phyloP scores from a whole-genome alignment of 2,329 filamentous ascomycete genomes.

The Claviceps purpurea region DNA sequence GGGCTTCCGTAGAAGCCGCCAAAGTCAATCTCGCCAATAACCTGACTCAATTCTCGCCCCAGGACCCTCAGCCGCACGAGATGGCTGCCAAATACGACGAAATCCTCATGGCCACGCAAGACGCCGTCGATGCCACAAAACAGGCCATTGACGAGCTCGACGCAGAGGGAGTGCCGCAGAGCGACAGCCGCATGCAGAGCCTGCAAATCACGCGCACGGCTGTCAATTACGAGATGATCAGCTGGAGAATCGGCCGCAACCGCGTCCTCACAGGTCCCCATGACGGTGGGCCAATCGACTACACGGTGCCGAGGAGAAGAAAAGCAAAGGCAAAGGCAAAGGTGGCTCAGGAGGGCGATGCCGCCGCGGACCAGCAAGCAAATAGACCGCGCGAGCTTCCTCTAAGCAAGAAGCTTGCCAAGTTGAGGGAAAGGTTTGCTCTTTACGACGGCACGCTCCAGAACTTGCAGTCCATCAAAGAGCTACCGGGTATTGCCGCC shows the following conservation, averaged over 20 bases:
- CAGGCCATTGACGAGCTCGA: slow-evolving; percentile 82
- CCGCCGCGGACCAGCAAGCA: slow-evolving; percentile 20
- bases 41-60: slow-evolving; percentile 24
- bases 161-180: slow-evolving; percentile 69
- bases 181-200: slow-evolving; percentile 79
- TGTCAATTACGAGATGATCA: slow-evolving; percentile 86
- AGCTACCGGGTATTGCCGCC: slow-evolving; percentile 78
- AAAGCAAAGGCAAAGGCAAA: slow-evolving; percentile 24
- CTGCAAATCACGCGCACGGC: slow-evolving; percentile 85
- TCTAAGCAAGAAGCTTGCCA: slow-evolving; percentile 60
- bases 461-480: slow-evolving; percentile 79
- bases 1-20: slow-evolving; percentile 53
- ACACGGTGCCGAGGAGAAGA: slow-evolving; percentile 37
- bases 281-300: slow-evolving; percentile 55
- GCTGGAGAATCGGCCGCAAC: slow-evolving; percentile 90
- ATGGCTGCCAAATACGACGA: slow-evolving; percentile 82
- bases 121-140: slow-evolving; percentile 87
- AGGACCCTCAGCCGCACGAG: slow-evolving; percentile 41
- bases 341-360: slow-evolving; percentile 9
- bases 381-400: slow-evolving; percentile 47
- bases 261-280: slow-evolving; percentile 71
- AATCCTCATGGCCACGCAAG: slow-evolving; percentile 79
- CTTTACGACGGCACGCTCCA: slow-evolving; percentile 86
- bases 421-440: slow-evolving; percentile 74
- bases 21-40: slow-evolving; percentile 35